Base-by-base conservation (phyloP, 495 filamentous ascomycete genomes). In the Tetracladium setigerum region DNA sequence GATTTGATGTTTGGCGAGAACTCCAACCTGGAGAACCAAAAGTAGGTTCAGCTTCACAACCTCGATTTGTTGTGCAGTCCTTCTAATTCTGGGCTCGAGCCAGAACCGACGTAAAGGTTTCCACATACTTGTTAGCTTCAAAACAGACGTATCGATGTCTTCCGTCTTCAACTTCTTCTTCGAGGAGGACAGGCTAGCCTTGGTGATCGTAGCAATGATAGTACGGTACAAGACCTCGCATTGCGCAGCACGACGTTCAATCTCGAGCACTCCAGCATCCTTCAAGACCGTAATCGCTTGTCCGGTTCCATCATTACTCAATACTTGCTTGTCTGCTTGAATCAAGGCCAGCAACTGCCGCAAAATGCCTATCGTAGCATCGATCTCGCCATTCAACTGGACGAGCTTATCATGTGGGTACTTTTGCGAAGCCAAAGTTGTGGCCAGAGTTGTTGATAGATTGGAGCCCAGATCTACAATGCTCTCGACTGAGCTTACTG, bases 361-460 rank as follows among this genome's bases (percentile, higher is more conserved):
- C 4, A 59, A 18, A 16, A 53, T 53, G 3, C 53, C 45, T 31
- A 53, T 49, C 13, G 56, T 56, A 14, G 53, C 42, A 35, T 48
- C 47, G 5, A 59, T 46, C 12, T 56, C 57, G 5, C 39, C 45
- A 7, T 43, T 42, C 10, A 58, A 47, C 4, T 49, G 44, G 16
- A 15, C 40, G 5, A 55, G 24, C 32, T 40, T 55, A 19, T 52
- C 38, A 16, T 38, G 30, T 6, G 52, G 38, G 13, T 52, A 47
- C 19, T 32, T 11, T 16, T 42, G 46, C 8, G 44, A 22, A 13
- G 48, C 47, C 14, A 48, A 46, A 33, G 55, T 52, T 4, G 44
- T 58, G 9, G 55, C 45, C 15, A 58, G 34, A 12, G 44, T 58
- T 6, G 44, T 58, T 22, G 52, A 45, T 34, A 58, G 49, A n/a